These are phyloP conservation scores for Phialophora verrucosa DNA, from an alignment of 2,329 filamentous ascomycete genomes.

Conservation along the genomic window DNA sequence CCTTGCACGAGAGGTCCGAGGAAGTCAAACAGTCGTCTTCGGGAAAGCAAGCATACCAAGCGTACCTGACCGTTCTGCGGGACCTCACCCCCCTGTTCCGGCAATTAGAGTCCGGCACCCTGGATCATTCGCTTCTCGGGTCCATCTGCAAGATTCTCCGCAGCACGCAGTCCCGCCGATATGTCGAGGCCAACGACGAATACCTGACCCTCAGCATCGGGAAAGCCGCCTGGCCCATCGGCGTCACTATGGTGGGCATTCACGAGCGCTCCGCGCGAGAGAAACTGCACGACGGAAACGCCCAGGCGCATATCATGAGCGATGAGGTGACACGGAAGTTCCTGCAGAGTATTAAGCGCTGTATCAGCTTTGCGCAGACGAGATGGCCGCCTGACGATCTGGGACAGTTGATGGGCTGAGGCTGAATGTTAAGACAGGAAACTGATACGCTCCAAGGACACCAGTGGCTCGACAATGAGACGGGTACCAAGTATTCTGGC, in stretches of 20 bases:
- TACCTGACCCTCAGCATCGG: conserved; percentile 93
- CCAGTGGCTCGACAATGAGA: background rate
- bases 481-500: background rate
- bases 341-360: conserved; percentile 95
- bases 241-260: conserved; percentile 99
- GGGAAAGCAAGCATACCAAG: conserved; percentile 79
- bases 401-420: conserved; percentile 83
- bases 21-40: conserved; percentile 73
- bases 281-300: conserved; percentile 83
- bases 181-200: conserved; percentile 95
- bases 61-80: conserved; percentile 84
- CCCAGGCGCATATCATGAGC: conserved; percentile 90
- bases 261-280: conserved; percentile 95
- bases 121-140: conserved; percentile 77
- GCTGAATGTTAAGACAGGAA: background rate
- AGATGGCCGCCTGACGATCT: conserved; percentile 94
- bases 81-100: conserved; percentile 90
- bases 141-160: conserved; percentile 91
- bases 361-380: conserved; percentile 93
- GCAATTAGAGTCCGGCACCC: conserved; percentile 79
- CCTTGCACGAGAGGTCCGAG: conserved; percentile 66
- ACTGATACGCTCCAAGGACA: background rate
- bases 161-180: conserved; percentile 85
- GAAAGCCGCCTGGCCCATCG: conserved; percentile 97
- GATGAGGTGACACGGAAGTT: conserved; percentile 96